Evolutionary conservation across 768 basidiomycete genomes (phyloP), one percentile per base, ranked within the genome.

Genomic region (Cytidiella melzeri): DNA sequence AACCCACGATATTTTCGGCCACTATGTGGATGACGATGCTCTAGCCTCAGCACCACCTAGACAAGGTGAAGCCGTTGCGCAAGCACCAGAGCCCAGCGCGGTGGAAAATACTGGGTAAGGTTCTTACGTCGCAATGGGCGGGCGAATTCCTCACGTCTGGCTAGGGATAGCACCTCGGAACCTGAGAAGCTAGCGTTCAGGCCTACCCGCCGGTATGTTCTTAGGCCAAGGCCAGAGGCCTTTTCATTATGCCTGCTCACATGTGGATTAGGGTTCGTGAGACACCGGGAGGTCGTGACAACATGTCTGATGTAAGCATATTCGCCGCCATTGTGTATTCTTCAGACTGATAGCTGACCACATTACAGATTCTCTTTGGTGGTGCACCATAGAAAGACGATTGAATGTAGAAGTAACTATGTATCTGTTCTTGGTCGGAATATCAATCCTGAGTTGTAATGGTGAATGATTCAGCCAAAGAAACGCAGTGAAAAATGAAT

Each of bases 271-370:
- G 84, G 50, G 84, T 87, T 26, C 72, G 83, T 52, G 73, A 87
- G 63, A 74, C 73, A 39, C 84, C 84, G 26, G 84, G 84, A 57
- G 84, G 84, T 21, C 61, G 72, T 43, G 84, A 87, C 60, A 77
- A 70, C 59, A 79, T 87, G 43, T 63, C 68, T 26, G 63, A 64
- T 5, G 71, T 73, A 47, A 56, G 71, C 61, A 18, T n/a, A n/a
- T n/a, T n/a, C n/a, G n/a, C n/a, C n/a, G n/a, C n/a, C n/a, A n/a
- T n/a, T n/a, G n/a, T n/a, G n/a, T n/a, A n/a, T n/a, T n/a, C n/a
- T n/a, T n/a, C n/a, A n/a, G 30, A 34, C 30, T 7, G 7, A 34
- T 34, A 34, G 15, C 15, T 34, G 30, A 11, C 23, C 24, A 3
- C 12, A 28, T 19, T 3, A 1, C 12, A 50, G 47, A 34, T 43